Percentiles rank a stretch among this genome's conserved stretches.
phyloP scores from a whole-genome alignment of 106 monocot species.

The Apostasia shenzhenica region DNA sequence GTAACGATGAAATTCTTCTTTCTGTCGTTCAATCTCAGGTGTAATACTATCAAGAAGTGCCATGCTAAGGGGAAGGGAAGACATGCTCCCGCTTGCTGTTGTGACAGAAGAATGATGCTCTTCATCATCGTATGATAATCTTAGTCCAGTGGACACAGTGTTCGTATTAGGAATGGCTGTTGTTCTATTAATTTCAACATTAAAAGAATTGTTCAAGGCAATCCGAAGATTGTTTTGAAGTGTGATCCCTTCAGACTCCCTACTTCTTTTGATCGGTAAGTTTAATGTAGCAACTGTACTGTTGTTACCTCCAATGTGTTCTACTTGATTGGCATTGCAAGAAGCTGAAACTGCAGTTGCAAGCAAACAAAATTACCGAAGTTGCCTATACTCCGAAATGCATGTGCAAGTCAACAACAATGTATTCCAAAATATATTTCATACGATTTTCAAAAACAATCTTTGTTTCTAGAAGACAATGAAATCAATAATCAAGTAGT shows the following conservation, averaged over 20 bases:
- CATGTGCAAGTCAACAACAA: neutral
- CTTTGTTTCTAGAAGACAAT: neutral
- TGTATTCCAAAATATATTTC: neutral
- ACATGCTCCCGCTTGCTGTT: slow-evolving; percentile 33
- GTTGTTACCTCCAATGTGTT: slow-evolving; percentile 9
- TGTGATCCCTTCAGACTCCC: slow-evolving; percentile 22
- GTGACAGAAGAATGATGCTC: slow-evolving; percentile 50
- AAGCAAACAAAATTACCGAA: neutral
- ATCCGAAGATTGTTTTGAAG: slow-evolving; percentile 48
- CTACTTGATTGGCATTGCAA: slow-evolving; percentile 12
- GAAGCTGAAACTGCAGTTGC: slow-evolving; percentile 27
- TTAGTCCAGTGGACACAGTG: slow-evolving; percentile 57
- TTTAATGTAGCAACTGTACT: slow-evolving; percentile 18
- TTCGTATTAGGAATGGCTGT: slow-evolving; percentile 26
- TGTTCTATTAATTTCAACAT: slow-evolving; percentile 17
- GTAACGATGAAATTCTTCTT: slow-evolving; percentile 47
- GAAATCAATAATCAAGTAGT: neutral
- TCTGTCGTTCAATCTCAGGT: slow-evolving; percentile 41
- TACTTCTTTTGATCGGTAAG: slow-evolving; percentile 35
- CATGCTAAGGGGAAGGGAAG: slow-evolving; percentile 23
- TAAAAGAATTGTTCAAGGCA: slow-evolving; percentile 32
- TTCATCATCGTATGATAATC: slow-evolving; percentile 54
- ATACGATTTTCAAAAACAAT: neutral
- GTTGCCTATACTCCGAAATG: too few relatives aligned
- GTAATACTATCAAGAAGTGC: slow-evolving; percentile 37